These are phyloP conservation scores for Eimeria acervulina DNA, from an alignment of 169 alveolate species.

Conservation along the genomic window DNA sequence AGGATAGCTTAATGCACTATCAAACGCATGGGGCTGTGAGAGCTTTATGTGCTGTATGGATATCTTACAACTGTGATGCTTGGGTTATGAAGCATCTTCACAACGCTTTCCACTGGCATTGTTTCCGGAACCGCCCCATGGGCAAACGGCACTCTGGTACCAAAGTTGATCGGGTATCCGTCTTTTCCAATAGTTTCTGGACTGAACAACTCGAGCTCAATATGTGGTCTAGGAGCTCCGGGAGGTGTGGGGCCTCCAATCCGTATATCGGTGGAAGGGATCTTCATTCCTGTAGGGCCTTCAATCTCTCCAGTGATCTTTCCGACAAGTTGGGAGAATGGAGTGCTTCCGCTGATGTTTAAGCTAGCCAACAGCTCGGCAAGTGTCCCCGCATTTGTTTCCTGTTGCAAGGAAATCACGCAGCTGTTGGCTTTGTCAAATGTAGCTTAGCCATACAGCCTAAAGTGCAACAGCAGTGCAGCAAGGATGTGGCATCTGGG, in stretches of 20 bases:
- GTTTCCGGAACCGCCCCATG: constrained; percentile 66
- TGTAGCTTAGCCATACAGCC: not conserved
- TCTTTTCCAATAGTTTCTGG: constrained; percentile 63
- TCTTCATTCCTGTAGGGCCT: constrained; percentile 18
- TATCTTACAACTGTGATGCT: constrained; percentile 5
- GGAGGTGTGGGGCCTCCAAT: constrained; percentile 73
- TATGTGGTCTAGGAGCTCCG: constrained; percentile 39
- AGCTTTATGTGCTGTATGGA: not conserved
- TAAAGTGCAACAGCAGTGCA: not conserved
- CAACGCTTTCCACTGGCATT: constrained; percentile 47
- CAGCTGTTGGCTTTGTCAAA: not conserved
- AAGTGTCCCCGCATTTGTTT: constrained; percentile 11
- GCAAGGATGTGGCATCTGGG: not conserved
- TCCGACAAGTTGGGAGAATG: constrained; percentile 32
- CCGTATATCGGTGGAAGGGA: constrained; percentile 55
- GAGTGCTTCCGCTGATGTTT: constrained; percentile 35
- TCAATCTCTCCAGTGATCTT: constrained; percentile 44
- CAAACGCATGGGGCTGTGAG: not conserved
- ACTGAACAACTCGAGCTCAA: constrained; percentile 36
- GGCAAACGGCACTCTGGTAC: constrained; percentile 39
- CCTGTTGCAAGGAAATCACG: not conserved
- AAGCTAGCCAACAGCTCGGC: not conserved
- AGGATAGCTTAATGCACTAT: not conserved
- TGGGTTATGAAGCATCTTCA: constrained; percentile 61
- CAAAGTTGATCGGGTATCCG: constrained; percentile 21